These are phyloP conservation scores for Pyrenula massariospora DNA, from an alignment of 495 filamentous ascomycete species.

Conservation along the genomic window DNA sequence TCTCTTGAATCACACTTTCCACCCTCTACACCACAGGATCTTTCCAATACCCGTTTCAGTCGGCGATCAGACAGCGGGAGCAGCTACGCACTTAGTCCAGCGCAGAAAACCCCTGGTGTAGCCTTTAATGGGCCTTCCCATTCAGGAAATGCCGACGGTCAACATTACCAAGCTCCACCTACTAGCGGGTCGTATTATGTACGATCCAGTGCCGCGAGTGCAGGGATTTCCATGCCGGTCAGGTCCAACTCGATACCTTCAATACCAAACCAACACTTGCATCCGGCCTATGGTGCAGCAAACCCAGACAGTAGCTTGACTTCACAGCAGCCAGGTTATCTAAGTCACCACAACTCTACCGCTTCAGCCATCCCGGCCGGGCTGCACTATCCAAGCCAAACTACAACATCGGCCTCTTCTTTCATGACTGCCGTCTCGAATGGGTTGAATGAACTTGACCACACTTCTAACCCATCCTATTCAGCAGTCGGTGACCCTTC, in stretches of 20 bases:
- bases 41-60: conserved; percentile 4
- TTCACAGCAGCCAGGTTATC: background rate
- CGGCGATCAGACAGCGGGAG: conserved; percentile 6
- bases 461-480: conserved; percentile 20
- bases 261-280: background rate
- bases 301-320: background rate
- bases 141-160: background rate
- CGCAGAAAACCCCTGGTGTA: background rate
- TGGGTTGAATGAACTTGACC: conserved; percentile 14
- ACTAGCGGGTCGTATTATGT: background rate
- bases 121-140: background rate
- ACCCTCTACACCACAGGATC: conserved; percentile 9
- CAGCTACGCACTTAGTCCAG: conserved; percentile 2
- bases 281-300: background rate
- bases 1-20: conserved; percentile 12
- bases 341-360: background rate
- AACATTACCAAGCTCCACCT: background rate
- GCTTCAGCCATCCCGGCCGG: too few relatives aligned
- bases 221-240: background rate
- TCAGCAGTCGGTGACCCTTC: conserved; percentile 22
- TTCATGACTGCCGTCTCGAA: background rate
- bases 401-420: background rate
- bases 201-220: background rate
- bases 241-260: background rate
- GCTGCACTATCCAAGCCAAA: background rate